These are phyloP conservation scores for Aspergillus piperis DNA, from an alignment of 2,329 filamentous ascomycete genomes.

Conservation along the genomic window DNA sequence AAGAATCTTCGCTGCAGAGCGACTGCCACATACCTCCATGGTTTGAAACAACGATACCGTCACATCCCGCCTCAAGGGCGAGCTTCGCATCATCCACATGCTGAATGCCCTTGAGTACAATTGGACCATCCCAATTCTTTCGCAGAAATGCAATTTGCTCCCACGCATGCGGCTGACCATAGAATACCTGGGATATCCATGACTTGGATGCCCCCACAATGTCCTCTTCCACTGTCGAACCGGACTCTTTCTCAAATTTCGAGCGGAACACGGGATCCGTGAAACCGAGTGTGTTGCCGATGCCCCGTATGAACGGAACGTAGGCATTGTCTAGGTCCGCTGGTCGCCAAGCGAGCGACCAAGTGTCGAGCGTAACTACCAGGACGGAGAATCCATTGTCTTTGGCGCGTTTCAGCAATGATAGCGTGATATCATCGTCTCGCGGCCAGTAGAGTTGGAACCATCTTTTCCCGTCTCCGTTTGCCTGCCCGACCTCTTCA, in stretches of 20 bases:
- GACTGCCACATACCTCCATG: slow-evolving; percentile 47
- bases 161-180: slow-evolving; percentile 59
- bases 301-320: slow-evolving; percentile 57
- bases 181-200: slow-evolving; percentile 58
- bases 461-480: slow-evolving; percentile 62
- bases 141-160: slow-evolving; percentile 61
- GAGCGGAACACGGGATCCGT: slow-evolving; percentile 66
- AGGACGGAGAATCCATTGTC: slow-evolving; percentile 64
- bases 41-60: slow-evolving; percentile 56
- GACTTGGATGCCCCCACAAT: slow-evolving; percentile 52
- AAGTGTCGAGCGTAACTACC: slow-evolving; percentile 73
- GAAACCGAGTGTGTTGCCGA: slow-evolving; percentile 65
- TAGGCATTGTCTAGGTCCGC: slow-evolving; percentile 63
- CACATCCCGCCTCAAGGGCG: slow-evolving; percentile 47
- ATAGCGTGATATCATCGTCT: slow-evolving; percentile 65
- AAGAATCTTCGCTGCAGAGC: not conserved
- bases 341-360: slow-evolving; percentile 66
- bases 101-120: slow-evolving; percentile 64
- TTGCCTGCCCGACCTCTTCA: slow-evolving; percentile 65
- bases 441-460: slow-evolving; percentile 76
- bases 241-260: slow-evolving; percentile 56
- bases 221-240: slow-evolving; percentile 51
- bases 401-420: slow-evolving; percentile 63
- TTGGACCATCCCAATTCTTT: slow-evolving; percentile 63
- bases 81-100: slow-evolving; percentile 51